Percentiles rank a stretch among this genome's conserved stretches.
Conservation (phyloP, 2,329 filamentous ascomycete genomes). For the Colletotrichum sansevieriae region DNA sequence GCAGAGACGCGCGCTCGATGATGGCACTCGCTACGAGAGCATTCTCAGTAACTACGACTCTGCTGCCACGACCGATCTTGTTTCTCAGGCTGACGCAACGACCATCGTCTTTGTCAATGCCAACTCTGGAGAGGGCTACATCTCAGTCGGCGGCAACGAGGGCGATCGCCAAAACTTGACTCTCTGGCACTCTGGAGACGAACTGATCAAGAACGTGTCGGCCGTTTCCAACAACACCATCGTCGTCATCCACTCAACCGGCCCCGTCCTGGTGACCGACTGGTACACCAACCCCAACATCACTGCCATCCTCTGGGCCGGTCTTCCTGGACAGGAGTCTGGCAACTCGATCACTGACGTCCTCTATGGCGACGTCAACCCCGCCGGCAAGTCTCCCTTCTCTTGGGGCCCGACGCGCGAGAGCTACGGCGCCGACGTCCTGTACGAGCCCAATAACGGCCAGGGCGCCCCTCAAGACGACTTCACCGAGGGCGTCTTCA, state of each 20-base stretch:
- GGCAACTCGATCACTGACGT: constrained; percentile 84
- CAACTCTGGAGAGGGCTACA: constrained; percentile 87
- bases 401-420: constrained; percentile 78
- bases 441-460: constrained; percentile 78
- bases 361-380: constrained; percentile 86
- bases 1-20: constrained; percentile 70
- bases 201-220: constrained; percentile 84
- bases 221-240: constrained; percentile 87
- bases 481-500: constrained; percentile 83
- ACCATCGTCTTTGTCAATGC: constrained; percentile 93
- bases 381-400: constrained; percentile 82
- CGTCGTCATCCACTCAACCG: constrained; percentile 88
- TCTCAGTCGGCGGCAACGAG: constrained; percentile 83
- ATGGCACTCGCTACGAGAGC: constrained; percentile 73
- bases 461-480: constrained; percentile 75
- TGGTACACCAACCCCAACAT: constrained; percentile 84
- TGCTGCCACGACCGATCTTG: constrained; percentile 70
- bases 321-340: constrained; percentile 85
- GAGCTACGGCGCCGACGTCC: constrained; percentile 77
- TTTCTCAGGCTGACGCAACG: constrained; percentile 73
- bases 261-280: constrained; percentile 81
- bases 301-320: constrained; percentile 86
- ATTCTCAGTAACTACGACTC: constrained; percentile 75
- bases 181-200: constrained; percentile 86
- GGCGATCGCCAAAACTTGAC: constrained; percentile 96